Evolutionary conservation across 2,329 filamentous ascomycete genomes (phyloP).

Genomic region (Biscogniauxia marginata): DNA sequence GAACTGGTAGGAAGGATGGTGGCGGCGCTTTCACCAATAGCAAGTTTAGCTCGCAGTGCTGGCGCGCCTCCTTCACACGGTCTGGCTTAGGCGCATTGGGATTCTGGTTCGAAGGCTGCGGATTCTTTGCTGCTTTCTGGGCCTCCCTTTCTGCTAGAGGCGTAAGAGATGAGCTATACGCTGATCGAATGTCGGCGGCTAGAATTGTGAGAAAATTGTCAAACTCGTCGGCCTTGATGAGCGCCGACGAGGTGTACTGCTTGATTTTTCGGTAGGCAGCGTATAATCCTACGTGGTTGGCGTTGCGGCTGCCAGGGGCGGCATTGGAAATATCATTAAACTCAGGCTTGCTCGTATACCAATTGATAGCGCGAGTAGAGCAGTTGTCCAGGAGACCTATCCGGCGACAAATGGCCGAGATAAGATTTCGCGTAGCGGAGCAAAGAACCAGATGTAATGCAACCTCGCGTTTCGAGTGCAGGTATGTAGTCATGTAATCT

Average conservation of each 20-base stretch:
- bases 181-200: conserved; percentile 48
- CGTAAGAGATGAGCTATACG: conserved; percentile 47
- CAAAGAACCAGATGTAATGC: conserved; percentile 66
- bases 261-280: conserved; percentile 56
- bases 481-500: conserved; percentile 48
- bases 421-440: conserved; percentile 70
- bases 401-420: conserved; percentile 66
- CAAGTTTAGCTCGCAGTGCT: conserved; percentile 51
- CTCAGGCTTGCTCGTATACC: conserved; percentile 44
- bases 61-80: conserved; percentile 39
- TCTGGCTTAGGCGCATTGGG: conserved; percentile 34
- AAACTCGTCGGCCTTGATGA: conserved; percentile 60
- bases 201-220: conserved; percentile 58
- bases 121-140: conserved; percentile 44
- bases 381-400: conserved; percentile 56
- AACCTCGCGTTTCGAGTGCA: conserved; percentile 55
- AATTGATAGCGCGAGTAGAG: conserved; percentile 48
- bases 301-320: conserved; percentile 39
- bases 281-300: conserved; percentile 53
- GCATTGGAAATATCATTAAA: too few relatives aligned
- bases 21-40: conserved; percentile 49
- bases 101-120: conserved; percentile 40
- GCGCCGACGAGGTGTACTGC: conserved; percentile 46
- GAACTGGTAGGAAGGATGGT: conserved; percentile 50
- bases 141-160: conserved; percentile 45